Conservation (phyloP, 495 filamentous ascomycete genomes). For the Clavariopsis aquatica region DNA sequence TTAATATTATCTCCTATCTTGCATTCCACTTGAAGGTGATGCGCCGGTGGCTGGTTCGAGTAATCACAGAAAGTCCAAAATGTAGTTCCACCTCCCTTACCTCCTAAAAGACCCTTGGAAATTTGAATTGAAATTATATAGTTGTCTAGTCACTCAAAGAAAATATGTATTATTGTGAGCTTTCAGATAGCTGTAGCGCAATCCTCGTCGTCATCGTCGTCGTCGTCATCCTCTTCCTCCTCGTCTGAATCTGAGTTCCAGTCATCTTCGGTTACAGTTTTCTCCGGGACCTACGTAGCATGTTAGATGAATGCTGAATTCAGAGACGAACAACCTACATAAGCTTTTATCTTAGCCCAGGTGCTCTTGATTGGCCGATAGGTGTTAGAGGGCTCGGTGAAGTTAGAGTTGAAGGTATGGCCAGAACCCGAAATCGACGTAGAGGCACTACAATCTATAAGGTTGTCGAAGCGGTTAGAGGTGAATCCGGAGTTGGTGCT, state of each 20-base stretch:
- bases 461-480: conserved; percentile 28
- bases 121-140: no score
- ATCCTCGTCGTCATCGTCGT: conserved; percentile 23
- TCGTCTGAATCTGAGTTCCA: conserved; percentile 26
- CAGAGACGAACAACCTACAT: conserved; percentile 6
- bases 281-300: conserved; percentile 7
- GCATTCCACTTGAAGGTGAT: background rate
- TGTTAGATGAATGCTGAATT: conserved; percentile 7
- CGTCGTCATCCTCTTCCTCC: no score
- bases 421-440: conserved; percentile 12
- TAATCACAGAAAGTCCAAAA: no score
- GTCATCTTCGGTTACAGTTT: conserved; percentile 11
- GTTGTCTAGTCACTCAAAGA: no score
- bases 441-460: background rate
- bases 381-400: conserved; percentile 17
- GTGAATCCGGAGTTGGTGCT: conserved; percentile 18
- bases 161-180: no score
- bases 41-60: background rate
- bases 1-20: background rate
- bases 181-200: conserved; percentile 22
- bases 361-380: background rate
- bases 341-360: conserved; percentile 34
- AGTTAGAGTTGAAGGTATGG: conserved; percentile 9
- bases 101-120: no score
- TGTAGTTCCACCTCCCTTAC: no score